Evolutionary conservation across 2,329 filamentous ascomycete species (phyloP).

Genomic region (Furcasterigmium furcatum): DNA sequence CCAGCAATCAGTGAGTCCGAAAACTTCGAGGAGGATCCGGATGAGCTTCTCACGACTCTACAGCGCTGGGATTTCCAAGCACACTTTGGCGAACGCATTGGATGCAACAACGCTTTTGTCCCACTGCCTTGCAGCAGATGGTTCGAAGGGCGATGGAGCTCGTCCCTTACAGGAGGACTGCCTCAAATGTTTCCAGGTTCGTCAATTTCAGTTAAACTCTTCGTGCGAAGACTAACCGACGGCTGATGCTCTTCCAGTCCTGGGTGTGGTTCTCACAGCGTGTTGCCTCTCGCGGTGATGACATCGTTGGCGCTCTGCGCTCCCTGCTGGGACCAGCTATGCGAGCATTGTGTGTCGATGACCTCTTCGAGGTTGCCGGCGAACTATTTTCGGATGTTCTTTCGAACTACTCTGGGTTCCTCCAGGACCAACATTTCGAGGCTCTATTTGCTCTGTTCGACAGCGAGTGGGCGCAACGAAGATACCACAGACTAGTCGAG

Average conservation of each 20-base stretch:
- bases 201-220: conserved; percentile 9
- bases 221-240: neutral
- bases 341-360: conserved; percentile 54
- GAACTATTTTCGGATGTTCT: conserved; percentile 65
- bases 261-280: conserved; percentile 75
- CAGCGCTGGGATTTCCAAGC: conserved; percentile 34
- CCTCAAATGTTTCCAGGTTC: conserved; percentile 60
- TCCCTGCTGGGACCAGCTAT: conserved; percentile 58
- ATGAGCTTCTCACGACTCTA: too few species aligned
- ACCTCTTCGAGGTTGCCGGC: conserved; percentile 56
- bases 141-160: conserved; percentile 17
- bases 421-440: conserved; percentile 55
- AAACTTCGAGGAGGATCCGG: too few species aligned
- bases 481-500: conserved; percentile 51
- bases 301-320: conserved; percentile 56
- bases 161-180: conserved; percentile 45
- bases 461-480: conserved; percentile 54
- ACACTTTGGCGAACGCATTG: conserved; percentile 33
- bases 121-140: conserved; percentile 27
- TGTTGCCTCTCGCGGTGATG: conserved; percentile 52
- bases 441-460: conserved; percentile 57
- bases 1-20: conserved; percentile 52
- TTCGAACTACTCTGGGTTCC: conserved; percentile 61
- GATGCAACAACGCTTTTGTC: conserved; percentile 38
- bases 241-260: conserved; percentile 38